Evolutionary conservation across 2,329 filamentous ascomycete genomes (phyloP), one percentile per base, ranked within the genome.

Genomic region (Berkeleyomyces rouxiae): DNA sequence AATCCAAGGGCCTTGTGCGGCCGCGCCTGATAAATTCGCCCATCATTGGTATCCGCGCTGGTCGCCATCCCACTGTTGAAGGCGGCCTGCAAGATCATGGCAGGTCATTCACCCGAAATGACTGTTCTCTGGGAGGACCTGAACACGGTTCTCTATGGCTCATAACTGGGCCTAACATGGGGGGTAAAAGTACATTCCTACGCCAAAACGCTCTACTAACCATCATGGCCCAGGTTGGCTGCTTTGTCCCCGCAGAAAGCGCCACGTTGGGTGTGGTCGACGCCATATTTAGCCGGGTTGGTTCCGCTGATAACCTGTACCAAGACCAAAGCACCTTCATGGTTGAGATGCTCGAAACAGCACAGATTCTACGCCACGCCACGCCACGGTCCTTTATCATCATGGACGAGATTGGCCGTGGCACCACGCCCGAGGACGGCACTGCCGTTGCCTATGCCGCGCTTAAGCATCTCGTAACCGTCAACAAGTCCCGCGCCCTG

Each of bases 271-370:
- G 92, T 1, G 78, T 99, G 51, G 90, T 96, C n/a, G 93, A 99
- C 74, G 90, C 92, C 69, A 86, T 99, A 61, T 97, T 95, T 76
- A 93, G 87, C 70, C 88, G 93, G 70, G 87, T 95, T 31, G 93
- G 93, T 1, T 95, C 90, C 0, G 93, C 92, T 1, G 95, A 99
- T 72, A 92, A 96, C 71, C 78, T 99, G n/a, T 96, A 88, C 75
- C 83, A 84, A 59, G 88, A 96, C 75, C 91, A 97, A 73, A 96
- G 90, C 61, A 99, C 95, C 0, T 99, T 99, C 74, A 97, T 99
- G 93, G 90, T 97, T 0, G 93, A 99, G 75, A 99, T 99, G 93
- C 80, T 96, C 1, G 93, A 99, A 74, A 96, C 93, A 23, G 91
- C 92, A 1, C 81, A 87, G 36, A 99, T 99, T 61, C 79, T 99